These are phyloP conservation scores for Phaeosphaeriaceae sp. DNA, from an alignment of 2,329 filamentous ascomycete species.

Conservation along the genomic window DNA sequence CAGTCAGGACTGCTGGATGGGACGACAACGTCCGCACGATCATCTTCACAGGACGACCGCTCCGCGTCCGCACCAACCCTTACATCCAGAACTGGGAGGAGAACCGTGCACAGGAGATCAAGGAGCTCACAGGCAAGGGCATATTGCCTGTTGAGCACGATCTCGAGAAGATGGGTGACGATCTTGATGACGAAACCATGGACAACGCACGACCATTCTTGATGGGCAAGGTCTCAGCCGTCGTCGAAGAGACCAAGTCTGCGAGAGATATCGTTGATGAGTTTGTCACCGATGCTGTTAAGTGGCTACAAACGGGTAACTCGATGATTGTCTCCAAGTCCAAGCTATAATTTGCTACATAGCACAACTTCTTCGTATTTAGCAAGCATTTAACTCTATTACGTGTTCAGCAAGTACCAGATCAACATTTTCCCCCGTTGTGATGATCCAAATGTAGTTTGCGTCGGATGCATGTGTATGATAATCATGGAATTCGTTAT, in stretches of 20 bases:
- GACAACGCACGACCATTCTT: conserved; percentile 90
- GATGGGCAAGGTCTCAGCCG: conserved; percentile 96
- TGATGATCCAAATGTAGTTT: not conserved
- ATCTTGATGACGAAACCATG: conserved; percentile 79
- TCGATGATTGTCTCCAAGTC: conserved; percentile 61
- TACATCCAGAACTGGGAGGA: conserved; percentile 98
- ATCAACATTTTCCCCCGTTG: no score
- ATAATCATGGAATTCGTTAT: not conserved
- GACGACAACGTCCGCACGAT: conserved; percentile 97
- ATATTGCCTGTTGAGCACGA: conserved; percentile 93
- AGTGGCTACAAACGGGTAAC: conserved; percentile 72
- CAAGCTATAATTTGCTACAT: conserved; percentile 34
- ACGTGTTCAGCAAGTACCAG: no score
- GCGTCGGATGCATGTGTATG: not conserved
- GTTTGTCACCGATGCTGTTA: conserved; percentile 83
- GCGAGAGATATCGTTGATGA: conserved; percentile 95
- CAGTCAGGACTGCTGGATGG: conserved; percentile 87
- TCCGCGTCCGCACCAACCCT: conserved; percentile 90
- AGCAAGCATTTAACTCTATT: not conserved
- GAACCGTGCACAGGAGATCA: conserved; percentile 89
- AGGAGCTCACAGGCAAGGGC: conserved; percentile 87
- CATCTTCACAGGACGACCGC: conserved; percentile 96
- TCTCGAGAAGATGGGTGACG: conserved; percentile 78
- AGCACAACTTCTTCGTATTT: not conserved
- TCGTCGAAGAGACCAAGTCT: conserved; percentile 89